Evolutionary conservation across 352 stramenopile genomes (phyloP).

Genomic region (Globisporangium parvum): DNA sequence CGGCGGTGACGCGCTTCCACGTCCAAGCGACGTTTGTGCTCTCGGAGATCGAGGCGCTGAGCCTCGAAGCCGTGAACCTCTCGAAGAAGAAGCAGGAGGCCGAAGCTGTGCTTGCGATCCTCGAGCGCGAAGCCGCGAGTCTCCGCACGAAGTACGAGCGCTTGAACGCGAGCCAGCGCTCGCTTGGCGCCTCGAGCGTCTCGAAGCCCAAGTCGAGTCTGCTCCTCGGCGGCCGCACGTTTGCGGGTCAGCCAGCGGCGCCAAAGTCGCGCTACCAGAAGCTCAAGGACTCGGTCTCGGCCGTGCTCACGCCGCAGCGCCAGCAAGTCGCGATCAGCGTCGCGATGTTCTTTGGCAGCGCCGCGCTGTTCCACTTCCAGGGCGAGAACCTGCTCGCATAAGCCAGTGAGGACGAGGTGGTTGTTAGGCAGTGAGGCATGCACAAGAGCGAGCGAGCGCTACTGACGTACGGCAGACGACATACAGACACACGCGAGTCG

Average conservation of each 20-base stretch:
- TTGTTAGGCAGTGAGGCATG: not conserved
- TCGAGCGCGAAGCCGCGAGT: constrained; percentile 71
- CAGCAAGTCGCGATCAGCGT: constrained; percentile 69
- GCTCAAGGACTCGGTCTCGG: constrained; percentile 48
- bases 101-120: constrained; percentile 45
- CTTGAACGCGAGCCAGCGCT: constrained; percentile 70
- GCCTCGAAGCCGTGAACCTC: constrained; percentile 56
- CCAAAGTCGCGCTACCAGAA: constrained; percentile 67
- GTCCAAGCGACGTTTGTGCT: constrained; percentile 63
- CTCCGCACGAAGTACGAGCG: constrained; percentile 81
- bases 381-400: constrained; percentile 78
- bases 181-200: constrained; percentile 41
- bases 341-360: constrained; percentile 70
- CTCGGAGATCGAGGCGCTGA: constrained; percentile 75
- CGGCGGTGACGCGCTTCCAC: constrained; percentile 46
- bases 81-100: constrained; percentile 81
- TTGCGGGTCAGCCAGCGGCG: constrained; percentile 29
- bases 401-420: constrained; percentile 1
- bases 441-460: constrained; percentile 1
- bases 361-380: constrained; percentile 75
- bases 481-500: too few species aligned
- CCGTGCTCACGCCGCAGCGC: constrained; percentile 66
- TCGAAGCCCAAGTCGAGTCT: constrained; percentile 58
- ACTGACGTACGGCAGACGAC: too few species aligned
- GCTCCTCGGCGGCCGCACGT: constrained; percentile 41